Base-by-base conservation (phyloP, 2,329 filamentous ascomycete species). In the Penicillium sp. region DNA sequence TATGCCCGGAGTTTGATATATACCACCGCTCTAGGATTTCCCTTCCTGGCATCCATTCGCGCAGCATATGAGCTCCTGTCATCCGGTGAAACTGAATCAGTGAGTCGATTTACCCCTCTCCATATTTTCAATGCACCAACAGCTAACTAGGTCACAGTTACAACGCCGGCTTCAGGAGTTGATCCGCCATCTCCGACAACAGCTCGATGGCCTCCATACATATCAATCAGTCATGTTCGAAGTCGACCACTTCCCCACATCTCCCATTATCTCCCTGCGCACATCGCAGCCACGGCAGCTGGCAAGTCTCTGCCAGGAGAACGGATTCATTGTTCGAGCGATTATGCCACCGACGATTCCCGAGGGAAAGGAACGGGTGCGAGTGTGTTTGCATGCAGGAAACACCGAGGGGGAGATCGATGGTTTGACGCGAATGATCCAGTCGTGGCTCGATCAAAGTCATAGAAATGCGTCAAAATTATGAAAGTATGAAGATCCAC, bases 1-100 rank as follows among this genome's bases (percentile, higher is more conserved):
- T 91, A 91, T 66, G 87, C 88, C 0, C 83, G 88, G n/a, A 86
- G 83, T 2, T 74, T 91, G 41, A 90, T 91, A 53, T 92, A 90
- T 70, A 90, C 88, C 0, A 91, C 88, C 0, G 86, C 87, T 31
- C 81, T 89, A 74, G 81, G 84, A 0, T 84, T 84, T 40, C 83
- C 87, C 0, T 79, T 81, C 2, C 77, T 89, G 1, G 82, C 82
- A 0, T 81, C 81, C 15, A 86, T 89, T 51, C 75, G 79, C 41
- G 78, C 82, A 0, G 78, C 81, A 0, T 89, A 87, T 65, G 77
- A 80, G 8, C 79, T 86, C 33, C 74, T 90, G n/a, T 69, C 68
- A 9, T 70, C 73, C 2, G 84, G 83, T 0, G 68, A 75, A 33
- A 84, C 82, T 0, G 75, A 79, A 53, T 57, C 68, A 10, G 79